A percentile compares a stretch with the other conserved stretches of the same genome.
Evolutionary conservation across 2,329 filamentous ascomycete genomes (phyloP).

Genomic region (Trichoderma arundinaceum): DNA sequence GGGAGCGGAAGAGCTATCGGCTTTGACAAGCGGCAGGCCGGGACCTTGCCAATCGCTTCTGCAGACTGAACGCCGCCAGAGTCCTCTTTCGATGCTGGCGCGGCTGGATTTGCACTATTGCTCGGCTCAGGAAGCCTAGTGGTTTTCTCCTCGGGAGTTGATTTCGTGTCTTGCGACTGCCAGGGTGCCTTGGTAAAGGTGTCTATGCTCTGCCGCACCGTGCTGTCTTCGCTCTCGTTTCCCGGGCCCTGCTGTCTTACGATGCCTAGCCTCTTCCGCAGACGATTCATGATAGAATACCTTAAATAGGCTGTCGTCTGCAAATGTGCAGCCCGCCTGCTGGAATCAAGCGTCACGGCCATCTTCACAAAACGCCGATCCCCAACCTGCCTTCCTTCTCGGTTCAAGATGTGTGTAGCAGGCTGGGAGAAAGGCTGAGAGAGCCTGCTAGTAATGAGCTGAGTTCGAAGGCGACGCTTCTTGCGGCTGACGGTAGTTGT

Average conservation of each 20-base stretch:
- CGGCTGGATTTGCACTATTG: neutral
- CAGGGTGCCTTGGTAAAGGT: conserved; percentile 35
- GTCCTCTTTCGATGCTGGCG: neutral
- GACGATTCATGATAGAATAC: conserved; percentile 68
- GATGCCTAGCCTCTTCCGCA: conserved; percentile 53
- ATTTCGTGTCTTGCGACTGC: conserved; percentile 36
- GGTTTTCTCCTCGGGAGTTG: conserved; percentile 34
- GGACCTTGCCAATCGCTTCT: conserved; percentile 34
- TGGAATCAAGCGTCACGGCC: conserved; percentile 49
- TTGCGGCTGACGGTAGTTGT: conserved; percentile 61
- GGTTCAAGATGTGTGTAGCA: conserved; percentile 71
- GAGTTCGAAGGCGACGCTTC: conserved; percentile 68
- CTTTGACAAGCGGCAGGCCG: conserved; percentile 40
- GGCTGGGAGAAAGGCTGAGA: conserved; percentile 72
- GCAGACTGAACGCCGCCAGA: neutral
- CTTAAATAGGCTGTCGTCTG: conserved; percentile 63
- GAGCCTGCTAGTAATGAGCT: conserved; percentile 71
- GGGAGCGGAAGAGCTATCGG: conserved; percentile 41
- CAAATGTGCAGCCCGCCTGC: conserved; percentile 49
- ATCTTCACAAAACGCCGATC: conserved; percentile 58
- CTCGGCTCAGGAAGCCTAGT: neutral
- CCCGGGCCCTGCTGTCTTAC: conserved; percentile 40
- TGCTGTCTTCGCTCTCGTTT: conserved; percentile 41
- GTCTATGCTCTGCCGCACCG: conserved; percentile 35
- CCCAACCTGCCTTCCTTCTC: conserved; percentile 54